Evolutionary conservation across 2,329 filamentous ascomycete genomes (phyloP), one percentile per base, ranked within the genome.

Genomic region (Emydomyces testavorans): DNA sequence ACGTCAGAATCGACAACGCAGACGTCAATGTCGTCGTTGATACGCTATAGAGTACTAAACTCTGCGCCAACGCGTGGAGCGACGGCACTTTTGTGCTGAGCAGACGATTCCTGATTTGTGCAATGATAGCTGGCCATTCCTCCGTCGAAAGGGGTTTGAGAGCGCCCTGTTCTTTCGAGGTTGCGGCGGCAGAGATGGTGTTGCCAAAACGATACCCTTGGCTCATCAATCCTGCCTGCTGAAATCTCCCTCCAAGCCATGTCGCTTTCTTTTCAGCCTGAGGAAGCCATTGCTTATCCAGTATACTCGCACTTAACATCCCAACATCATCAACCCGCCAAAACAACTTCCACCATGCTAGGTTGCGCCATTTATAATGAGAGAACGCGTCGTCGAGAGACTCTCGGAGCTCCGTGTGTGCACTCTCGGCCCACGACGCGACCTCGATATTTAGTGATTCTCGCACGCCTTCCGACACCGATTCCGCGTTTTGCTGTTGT

Each of bases 261-360:
- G 94, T 82, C n/a, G 87, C 76, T 47, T 80, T 82, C 56, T 82
- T 81, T 64, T 95, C 89, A 0, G 89, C 82, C 2, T 76, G 76
- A 0, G 80, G 77, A 2, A 98, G 74, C 70, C 93, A 96, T 5
- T 77, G 74, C 53, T 81, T 80, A 51, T 78, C 76, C 2, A 95
- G 71, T 51, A 95, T 82, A 56, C 92, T 84, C 1, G 80, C 78
- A 2, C 84, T 81, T 47, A 94, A 80, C 75, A 90, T 83, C 2
- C 80, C 79, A 8, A 95, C 86, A 58, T 95, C 90, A 60, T 96
- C 90, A 20, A 92, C 88, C 16, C 87, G 80, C 88, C 88, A 94
- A 61, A 94, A 88, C 0, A 96, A 75, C 63, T 94, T 94, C 83
- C 87, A 95, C 89, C 90, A 96, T 13, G 80, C 76, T 3, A 94